Evolutionary conservation across 1,284 basidiomycete species (phyloP), one percentile per base, ranked within the genome.

Genomic region (Exobasidium rhododendri): DNA sequence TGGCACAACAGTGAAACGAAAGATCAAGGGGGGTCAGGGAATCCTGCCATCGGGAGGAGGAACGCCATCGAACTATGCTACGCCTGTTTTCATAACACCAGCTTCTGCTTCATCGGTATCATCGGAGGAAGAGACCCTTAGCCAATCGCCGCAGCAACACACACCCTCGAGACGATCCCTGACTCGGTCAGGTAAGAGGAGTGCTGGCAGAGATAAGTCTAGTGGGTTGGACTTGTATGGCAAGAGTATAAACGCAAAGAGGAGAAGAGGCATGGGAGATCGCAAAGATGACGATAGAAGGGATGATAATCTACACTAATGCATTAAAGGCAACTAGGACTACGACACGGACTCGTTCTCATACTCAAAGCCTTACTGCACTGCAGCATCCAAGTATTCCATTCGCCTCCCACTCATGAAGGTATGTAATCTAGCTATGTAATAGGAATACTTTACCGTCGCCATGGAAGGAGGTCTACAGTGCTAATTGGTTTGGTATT

Each of bases 191-290:
- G 47, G 47, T 24, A 50, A 50, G 26, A 20, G 47, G 28, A 24
- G n/a, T 4, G 26, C 4, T 20, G 47, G 47, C 22, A 20, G 47
- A 14, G 47, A 50, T 24, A 50, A 50, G 47, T 40, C 35, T 10
- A 50, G 24, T 24, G 47, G n/a, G 28, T 50, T 50, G 13, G 47
- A 50, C 4, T 13, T 50, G 4, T 50, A 24, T 50, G 47, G 20
- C 28, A 20, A 28, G n/a, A 28, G 20, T 26, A 20, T 24, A 17
- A 50, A 50, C 13, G 47, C 26, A 28, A 50, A 50, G 47, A 50
- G 47, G 28, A 50, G 47, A 26, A 17, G 47, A 20, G 47, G 47
- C 4, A 3, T 50, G 20, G 47, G 47, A 50, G 47, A 50, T 50
- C 14, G 47, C 13, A 4, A 26, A 26, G 47, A 50, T 26, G 47